Evolutionary conservation across 2,329 filamentous ascomycete genomes (phyloP), one percentile per base, ranked within the genome.

Genomic region (Kalmusia sp.): DNA sequence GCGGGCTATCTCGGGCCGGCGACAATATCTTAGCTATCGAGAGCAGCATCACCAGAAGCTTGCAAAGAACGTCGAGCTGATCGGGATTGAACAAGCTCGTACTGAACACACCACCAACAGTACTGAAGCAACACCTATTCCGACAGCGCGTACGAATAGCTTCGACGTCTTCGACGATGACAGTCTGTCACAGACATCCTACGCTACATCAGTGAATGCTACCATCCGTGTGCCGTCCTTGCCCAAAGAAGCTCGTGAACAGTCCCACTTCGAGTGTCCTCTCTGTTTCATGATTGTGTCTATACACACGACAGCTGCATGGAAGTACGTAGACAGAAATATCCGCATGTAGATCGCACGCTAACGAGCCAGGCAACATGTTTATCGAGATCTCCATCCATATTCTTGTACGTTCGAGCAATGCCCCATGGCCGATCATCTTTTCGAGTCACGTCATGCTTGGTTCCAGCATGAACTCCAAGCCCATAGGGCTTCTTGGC

Each of bases 1-100:
- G 12, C 59, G 63, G 39, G 66, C 66, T 0, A 71, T 71, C 11
- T 67, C 72, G 3, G 61, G 58, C 39, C 59, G 71, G 19, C 58
- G 71, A 7, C 67, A 71, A 43, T 69, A 72, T 34, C 56, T 75
- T 2, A 64, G 57, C 4, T 76, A 76, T 45, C 58, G 72, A 4
- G 57, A 72, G 38, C 51, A 58, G 12, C 73, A 75, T 49, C 64
- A 70, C 35, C 30, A 64, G 2, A 73, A 74, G 46, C 51, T 74
- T 12, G 24, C 55, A 0, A 60, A 64, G 46, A 58, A 54, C 6
- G 53, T 60, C 11, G 64, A 69, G 2, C 52, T 52, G 28, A 45
- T 64, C 22, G 64, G 64, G 4, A 24, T 61, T 12, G 61, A 67
- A 24, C 55, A 57, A 12, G 31, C 61, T 11, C 58, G 15, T 22